Evolutionary conservation across 176 grass and related monocot genomes (phyloP), one percentile per base, ranked within the genome.

Genomic region (Puccinellia tenuiflora): DNA sequence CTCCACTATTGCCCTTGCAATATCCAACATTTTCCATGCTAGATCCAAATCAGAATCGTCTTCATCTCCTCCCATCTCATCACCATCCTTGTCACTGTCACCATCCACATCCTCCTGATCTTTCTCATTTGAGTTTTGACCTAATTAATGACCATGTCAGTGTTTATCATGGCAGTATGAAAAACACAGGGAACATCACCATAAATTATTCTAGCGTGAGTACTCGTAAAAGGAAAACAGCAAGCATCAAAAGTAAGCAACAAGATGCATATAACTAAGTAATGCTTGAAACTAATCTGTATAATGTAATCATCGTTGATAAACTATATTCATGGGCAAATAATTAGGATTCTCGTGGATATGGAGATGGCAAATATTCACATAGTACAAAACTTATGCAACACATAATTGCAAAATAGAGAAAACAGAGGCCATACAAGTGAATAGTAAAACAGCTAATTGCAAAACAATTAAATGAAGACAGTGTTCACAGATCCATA

Each of bases 31-130:
- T 86, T 99, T 94, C 93, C 92, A 99, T 13, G 96, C 74, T 80
- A 94, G 96, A 85, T 99, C 96, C 85, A 99, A 68, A 87, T 99
- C 96, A 81, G 93, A 94, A 68, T 98, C 96, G 29, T 98, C 96
- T 85, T 98, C 95, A 82, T 98, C 91, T 81, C 86, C 89, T 42
- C 61, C 85, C 37, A 78, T 64, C 74, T 93, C 96, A 60, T 89
- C 85, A 50, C 90, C 96, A 70, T 93, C 95, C 61, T 80, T 92
- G 88, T 90, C 93, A 81, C 29, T 77, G 56, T 81, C 91, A 80
- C 73, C 73, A 40, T 86, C 85, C 17, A 46, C 91, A 67, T 91
- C 73, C 75, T 84, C 83, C 16, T 88, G 69, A 89, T 90, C 87
- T 79, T 91, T 91, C 38, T 38, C 83, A 54, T 69, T 89, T 76